A percentile compares a stretch with the other conserved stretches of the same genome.
phyloP scores from a whole-genome alignment of 495 filamentous ascomycete genomes.

The Coniosporium apollinis region DNA sequence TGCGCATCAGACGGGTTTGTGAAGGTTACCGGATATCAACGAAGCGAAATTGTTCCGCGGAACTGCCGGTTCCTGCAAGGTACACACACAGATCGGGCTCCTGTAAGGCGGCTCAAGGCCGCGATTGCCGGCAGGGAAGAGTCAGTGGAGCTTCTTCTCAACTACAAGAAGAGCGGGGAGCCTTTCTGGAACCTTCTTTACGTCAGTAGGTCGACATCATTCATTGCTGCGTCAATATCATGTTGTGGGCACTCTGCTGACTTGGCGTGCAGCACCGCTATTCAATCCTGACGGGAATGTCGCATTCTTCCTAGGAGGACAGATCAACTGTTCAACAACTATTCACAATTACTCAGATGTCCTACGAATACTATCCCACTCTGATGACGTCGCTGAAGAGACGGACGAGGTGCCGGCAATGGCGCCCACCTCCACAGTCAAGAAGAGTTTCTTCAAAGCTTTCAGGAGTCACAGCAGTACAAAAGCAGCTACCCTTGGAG shows the following conservation, averaged over 20 bases:
- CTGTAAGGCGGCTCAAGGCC: slow-evolving; percentile 24
- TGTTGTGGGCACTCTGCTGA: not conserved
- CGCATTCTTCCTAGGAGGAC: slow-evolving; percentile 34
- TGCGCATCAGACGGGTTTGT: slow-evolving; percentile 36
- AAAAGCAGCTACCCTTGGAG: slow-evolving; percentile 10
- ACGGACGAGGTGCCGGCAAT: slow-evolving; percentile 1
- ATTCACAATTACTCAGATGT: slow-evolving; percentile 33
- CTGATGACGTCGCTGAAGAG: slow-evolving; percentile 14
- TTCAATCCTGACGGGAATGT: slow-evolving; percentile 26
- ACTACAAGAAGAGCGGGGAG: slow-evolving; percentile 33
- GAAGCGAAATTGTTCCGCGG: slow-evolving; percentile 29
- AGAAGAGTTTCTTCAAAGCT: slow-evolving; percentile 19
- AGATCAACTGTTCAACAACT: slow-evolving; percentile 38
- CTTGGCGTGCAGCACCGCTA: slow-evolving; percentile 25
- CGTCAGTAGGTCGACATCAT: slow-evolving; percentile 17
- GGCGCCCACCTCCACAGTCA: slow-evolving; percentile 4
- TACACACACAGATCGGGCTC: slow-evolving; percentile 26
- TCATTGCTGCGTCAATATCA: not conserved
- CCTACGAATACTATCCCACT: slow-evolving; percentile 28
- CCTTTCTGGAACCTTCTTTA: slow-evolving; percentile 41
- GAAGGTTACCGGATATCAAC: slow-evolving; percentile 29
- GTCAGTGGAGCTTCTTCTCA: slow-evolving; percentile 34
- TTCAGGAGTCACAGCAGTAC: slow-evolving; percentile 15
- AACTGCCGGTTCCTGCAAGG: slow-evolving; percentile 38
- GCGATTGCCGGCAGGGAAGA: slow-evolving; percentile 28